Base-by-base conservation (phyloP, 2,329 filamentous ascomycete species). In the Aquanectria penicillioides region DNA sequence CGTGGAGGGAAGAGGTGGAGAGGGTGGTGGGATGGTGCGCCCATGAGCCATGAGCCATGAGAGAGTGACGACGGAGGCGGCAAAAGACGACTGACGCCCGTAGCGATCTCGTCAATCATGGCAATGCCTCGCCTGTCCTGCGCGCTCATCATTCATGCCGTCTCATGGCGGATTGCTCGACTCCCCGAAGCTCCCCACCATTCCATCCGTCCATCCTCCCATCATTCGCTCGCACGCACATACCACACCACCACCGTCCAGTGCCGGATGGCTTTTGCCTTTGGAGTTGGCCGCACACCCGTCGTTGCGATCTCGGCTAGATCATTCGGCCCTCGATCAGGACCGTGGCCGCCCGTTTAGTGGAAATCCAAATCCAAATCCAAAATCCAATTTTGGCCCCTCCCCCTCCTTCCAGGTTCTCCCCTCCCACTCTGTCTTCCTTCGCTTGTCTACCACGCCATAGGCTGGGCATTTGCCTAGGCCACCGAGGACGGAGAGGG, bases 271-370 rank as follows among this genome's bases (percentile, higher is more conserved):
- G 53, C 46, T 58, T 44, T 43, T 46, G 52, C 56, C 43, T 55
- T 47, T 60, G 34, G 47, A 43, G 41, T 58, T 59, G 44, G 60
- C 50, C 58, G 34, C 34, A n/a, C 61, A 47, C 37, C 49, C 50
- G 43, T 41, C 57, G 18, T 31, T 43, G 64, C 66, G 58, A 69
- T 69, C 66, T 64, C 63, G 63, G 55, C 38, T 65, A 69, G 66
- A 69, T 67, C 64, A 50, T 20, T 31, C 52, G 59, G 47, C 44
- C 49, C 38, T 52, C 41, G 41, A 54, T 57, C 41, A 52, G 57
- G 33, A 23, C 38, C 29, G 48, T 41, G 26, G 36, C 50, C 25
- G 46, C 28, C 38, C 23, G 28, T 43, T 43, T 59, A 54, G 57
- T 36, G 54, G 62, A 57, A 63, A 54, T 50, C 41, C 61, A 61